Conservation (phyloP, 176 grass and related monocot genomes). For the Eragrostis nindensis region DNA sequence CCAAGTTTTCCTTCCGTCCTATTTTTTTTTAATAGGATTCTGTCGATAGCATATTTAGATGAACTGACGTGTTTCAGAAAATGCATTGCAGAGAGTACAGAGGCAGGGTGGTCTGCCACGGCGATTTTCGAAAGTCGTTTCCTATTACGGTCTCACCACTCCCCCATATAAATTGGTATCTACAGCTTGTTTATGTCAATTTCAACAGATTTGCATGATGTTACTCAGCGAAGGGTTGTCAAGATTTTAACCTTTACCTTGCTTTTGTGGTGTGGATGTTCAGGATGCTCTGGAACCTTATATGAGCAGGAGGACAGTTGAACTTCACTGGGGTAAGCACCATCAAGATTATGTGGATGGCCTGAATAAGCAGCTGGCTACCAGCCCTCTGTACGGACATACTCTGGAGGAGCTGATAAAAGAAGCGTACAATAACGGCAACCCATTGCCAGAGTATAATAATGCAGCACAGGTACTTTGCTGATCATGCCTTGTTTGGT, state of each 20-base stretch:
- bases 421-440: slow-evolving; percentile 95
- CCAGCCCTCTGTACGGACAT: slow-evolving; percentile 76
- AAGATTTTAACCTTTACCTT: background rate
- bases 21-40: background rate
- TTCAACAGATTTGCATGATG: background rate
- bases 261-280: background rate
- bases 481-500: background rate
- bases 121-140: slow-evolving; percentile 51
- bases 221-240: background rate
- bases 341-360: slow-evolving; percentile 72
- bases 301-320: slow-evolving; percentile 76
- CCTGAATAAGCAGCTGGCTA: slow-evolving; percentile 76
- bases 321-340: slow-evolving; percentile 86
- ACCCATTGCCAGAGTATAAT: slow-evolving; percentile 86
- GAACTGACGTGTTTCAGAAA: background rate
- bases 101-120: slow-evolving; percentile 33
- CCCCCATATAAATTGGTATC: slow-evolving; percentile 82
- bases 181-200: background rate
- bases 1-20: background rate
- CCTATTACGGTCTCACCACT: slow-evolving; percentile 76
- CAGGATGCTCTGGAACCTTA: slow-evolving; percentile 96
- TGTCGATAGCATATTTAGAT: background rate
- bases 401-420: slow-evolving; percentile 90
- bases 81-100: slow-evolving; percentile 21
- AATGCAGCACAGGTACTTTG: slow-evolving; percentile 63